Base-by-base conservation (phyloP, 352 stramenopile genomes). In the Globisporangium nagaii region DNA sequence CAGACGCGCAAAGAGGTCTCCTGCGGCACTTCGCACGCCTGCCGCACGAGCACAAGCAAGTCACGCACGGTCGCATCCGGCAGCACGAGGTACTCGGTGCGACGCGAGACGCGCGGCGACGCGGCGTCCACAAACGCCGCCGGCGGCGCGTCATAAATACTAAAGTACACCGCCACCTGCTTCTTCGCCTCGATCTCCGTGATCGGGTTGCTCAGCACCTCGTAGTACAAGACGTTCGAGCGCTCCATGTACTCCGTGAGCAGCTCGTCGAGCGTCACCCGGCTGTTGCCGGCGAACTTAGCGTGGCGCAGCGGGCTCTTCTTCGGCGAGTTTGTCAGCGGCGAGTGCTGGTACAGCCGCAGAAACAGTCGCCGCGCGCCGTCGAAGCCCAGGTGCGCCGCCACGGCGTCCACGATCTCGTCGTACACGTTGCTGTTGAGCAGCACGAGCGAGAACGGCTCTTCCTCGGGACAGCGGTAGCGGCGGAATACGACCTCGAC, bases 161-260 rank as follows among this genome's bases (percentile, higher is more conserved):
- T 92, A 22, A 90, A 62, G 53, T 88, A 79, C 20, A 95, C 73
- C 3, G 73, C 17, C 12, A 93, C 60, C 55, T 91, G 76, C 52
- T 89, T 91, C 66, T 93, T 93, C 1, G 79, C 77, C 58, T 95
- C 85, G 43, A 95, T 84, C 54, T 93, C 81, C 1, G 80, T 90
- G 66, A 95, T 93, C 9, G 81, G 75, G 39, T 89, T 66, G 9
- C 64, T 50, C 3, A 93, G 59, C 10, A 90, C 51, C 60, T 93
- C 85, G 48, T 84, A 90, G 53, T 95, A 85, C 49, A 93, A 57
- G 9, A 73, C 62, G 24, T 63, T 84, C 2, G 81, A 86, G 15
- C 78, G 73, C 40, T 92, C 79, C 43, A 82, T 60, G 44, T 88
- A 90, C 37, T 90, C 79, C 0, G 76, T 84, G 13, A 92, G 62